Conservation (phyloP, 352 stramenopile genomes). For the Phytopythium sindhum region DNA sequence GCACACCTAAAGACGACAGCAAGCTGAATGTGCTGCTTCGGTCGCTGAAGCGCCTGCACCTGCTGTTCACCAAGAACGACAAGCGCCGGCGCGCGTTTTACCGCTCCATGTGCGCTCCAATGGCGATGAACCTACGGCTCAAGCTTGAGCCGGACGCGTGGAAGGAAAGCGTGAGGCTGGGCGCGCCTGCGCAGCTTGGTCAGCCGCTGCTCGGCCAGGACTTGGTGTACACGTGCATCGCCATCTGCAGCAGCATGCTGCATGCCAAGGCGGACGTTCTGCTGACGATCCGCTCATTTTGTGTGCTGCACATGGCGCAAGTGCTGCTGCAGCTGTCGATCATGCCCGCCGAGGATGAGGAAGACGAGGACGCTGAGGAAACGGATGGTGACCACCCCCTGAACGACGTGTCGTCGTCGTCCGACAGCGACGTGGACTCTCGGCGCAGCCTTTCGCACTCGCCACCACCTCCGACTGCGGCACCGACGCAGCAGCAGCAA, state of each 20-base stretch:
- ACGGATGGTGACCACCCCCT: not conserved
- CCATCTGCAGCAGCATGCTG: conserved; percentile 77
- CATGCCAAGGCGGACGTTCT: conserved; percentile 76
- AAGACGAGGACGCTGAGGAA: conserved; percentile 19
- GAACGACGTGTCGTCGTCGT: not conserved
- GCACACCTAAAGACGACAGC: conserved; percentile 71
- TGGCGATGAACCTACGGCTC: conserved; percentile 47
- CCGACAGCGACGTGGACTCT: conserved; percentile 10
- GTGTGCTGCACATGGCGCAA: conserved; percentile 76
- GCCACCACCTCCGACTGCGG: not conserved
- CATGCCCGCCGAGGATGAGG: conserved; percentile 52
- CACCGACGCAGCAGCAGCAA: conserved; percentile 1
- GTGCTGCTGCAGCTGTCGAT: conserved; percentile 64
- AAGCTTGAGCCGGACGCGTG: conserved; percentile 40
- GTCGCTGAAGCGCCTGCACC: conserved; percentile 42
- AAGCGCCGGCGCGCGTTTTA: conserved; percentile 50
- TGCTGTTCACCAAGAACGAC: conserved; percentile 42
- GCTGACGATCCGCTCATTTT: conserved; percentile 72
- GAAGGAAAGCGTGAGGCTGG: conserved; percentile 39
- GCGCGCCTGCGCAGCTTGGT: conserved; percentile 47
- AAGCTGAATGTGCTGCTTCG: conserved; percentile 74
- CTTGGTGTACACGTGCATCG: conserved; percentile 70
- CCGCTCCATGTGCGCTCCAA: conserved; percentile 41
- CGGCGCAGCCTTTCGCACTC: conserved; percentile 9
- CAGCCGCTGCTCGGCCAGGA: conserved; percentile 70